phyloP scores from a whole-genome alignment of 2,329 filamentous ascomycete genomes.

The Teratosphaeria gauchensis region DNA sequence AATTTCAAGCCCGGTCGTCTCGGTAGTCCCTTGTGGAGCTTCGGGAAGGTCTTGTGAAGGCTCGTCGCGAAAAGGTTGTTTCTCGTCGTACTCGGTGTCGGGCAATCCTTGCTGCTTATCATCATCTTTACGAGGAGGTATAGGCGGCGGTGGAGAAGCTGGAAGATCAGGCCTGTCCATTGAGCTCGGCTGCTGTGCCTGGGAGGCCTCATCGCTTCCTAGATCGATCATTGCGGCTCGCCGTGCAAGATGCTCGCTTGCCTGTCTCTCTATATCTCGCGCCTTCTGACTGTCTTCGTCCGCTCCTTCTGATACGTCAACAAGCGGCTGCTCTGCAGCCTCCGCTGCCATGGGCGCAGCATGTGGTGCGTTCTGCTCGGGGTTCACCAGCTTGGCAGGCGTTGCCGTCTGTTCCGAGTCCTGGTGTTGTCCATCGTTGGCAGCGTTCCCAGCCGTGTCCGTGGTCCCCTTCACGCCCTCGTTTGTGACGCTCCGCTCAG shows the following conservation, averaged over 20 bases:
- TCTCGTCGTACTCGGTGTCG: conserved; percentile 21
- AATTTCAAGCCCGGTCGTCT: conserved; percentile 59
- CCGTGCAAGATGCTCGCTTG: conserved; percentile 22
- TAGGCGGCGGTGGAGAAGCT: conserved; percentile 19
- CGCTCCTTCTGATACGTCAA: neutral
- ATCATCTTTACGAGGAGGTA: conserved; percentile 22
- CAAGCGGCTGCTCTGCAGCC: neutral
- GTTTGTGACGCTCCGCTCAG: neutral
- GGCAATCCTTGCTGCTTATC: conserved; percentile 6
- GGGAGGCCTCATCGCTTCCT: neutral
- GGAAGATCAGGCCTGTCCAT: conserved; percentile 13
- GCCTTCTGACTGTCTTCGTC: conserved; percentile 2
- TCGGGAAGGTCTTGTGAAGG: conserved; percentile 38
- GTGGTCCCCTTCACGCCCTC: neutral
- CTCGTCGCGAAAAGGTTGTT: conserved; percentile 19
- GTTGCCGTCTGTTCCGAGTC: neutral
- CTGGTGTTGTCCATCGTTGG: neutral
- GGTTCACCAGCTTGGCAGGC: neutral
- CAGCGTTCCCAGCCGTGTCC: neutral
- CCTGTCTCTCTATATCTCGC: conserved; percentile 17
- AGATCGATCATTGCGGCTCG: conserved; percentile 18
- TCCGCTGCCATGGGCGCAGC: neutral
- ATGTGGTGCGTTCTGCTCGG: neutral
- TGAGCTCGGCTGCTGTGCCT: neutral
- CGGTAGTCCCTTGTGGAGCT: conserved; percentile 26